These are phyloP conservation scores for Nothophoma quercina DNA, from an alignment of 2,329 filamentous ascomycete species.

Conservation along the genomic window DNA sequence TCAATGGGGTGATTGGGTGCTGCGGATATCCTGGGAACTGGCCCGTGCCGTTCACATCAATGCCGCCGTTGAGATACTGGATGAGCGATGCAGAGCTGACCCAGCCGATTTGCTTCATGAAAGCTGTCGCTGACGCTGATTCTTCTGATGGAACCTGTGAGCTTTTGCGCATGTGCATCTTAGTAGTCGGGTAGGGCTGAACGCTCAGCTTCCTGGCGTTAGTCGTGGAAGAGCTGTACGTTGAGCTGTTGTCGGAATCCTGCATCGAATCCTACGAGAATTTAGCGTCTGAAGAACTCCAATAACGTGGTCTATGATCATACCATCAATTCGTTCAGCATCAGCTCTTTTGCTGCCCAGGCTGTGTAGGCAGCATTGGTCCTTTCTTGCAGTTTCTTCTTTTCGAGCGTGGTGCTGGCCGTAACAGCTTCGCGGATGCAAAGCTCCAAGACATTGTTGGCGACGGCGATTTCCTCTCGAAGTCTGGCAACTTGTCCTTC, in stretches of 20 bases:
- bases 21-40: slow-evolving; percentile 17
- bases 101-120: slow-evolving; percentile 20
- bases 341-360: slow-evolving; percentile 16
- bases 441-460: slow-evolving; percentile 16
- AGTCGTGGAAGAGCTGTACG: slow-evolving; percentile 13
- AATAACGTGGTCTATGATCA: background rate
- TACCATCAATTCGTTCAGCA: slow-evolving; percentile 15
- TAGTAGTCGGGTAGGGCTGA: slow-evolving; percentile 16
- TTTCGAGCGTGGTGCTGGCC: slow-evolving; percentile 11
- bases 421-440: slow-evolving; percentile 19
- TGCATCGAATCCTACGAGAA: slow-evolving; percentile 9
- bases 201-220: slow-evolving; percentile 6
- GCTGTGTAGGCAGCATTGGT: slow-evolving; percentile 19
- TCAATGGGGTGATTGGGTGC: slow-evolving; percentile 17
- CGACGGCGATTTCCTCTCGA: slow-evolving; percentile 11
- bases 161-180: slow-evolving; percentile 15
- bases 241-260: slow-evolving; percentile 17
- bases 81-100: slow-evolving; percentile 19
- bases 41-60: slow-evolving; percentile 18
- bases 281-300: background rate
- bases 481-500: slow-evolving; percentile 13
- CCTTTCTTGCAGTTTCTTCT: slow-evolving; percentile 16
- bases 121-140: slow-evolving; percentile 17
- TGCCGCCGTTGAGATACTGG: slow-evolving; percentile 16
- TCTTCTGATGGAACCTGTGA: slow-evolving; percentile 2